Evolutionary conservation across 139 green algal genomes (phyloP).

Genomic region (Chlorella sp.): DNA sequence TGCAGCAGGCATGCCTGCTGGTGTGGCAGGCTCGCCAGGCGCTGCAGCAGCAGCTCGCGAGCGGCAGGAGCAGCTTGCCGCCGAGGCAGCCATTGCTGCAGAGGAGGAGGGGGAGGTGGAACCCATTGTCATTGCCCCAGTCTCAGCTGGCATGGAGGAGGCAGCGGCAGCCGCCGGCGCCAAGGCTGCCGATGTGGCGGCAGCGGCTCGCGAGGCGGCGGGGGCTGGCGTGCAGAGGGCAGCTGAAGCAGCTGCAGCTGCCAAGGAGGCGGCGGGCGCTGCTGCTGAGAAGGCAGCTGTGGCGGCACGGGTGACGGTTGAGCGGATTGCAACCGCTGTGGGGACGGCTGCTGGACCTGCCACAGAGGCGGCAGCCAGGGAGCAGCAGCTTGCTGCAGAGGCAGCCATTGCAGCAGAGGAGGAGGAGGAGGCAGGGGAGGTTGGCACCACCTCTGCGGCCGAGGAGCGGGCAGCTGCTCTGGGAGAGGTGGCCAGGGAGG

Average conservation of each 20-base stretch:
- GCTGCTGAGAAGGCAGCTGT: not conserved
- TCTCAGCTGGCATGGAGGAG: no score
- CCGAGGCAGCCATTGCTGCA: no score
- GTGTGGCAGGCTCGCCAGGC: no score
- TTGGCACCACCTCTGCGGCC: no score
- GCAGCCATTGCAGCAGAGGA: not conserved
- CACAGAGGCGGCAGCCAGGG: no score
- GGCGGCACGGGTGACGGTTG: not conserved
- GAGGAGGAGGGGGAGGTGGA: no score
- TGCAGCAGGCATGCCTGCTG: no score
- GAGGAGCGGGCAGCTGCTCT: not conserved
- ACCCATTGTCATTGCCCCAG: no score
- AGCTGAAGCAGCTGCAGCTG: not conserved
- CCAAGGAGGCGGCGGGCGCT: not conserved
- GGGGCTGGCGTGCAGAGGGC: not conserved
- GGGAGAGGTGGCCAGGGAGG: not conserved
- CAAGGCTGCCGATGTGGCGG: not conserved
- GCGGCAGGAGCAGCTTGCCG: no score
- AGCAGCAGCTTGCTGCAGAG: no score
- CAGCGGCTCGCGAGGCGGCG: not conserved
- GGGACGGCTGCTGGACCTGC: not conserved
- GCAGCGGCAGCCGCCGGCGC: no score
- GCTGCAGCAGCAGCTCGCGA: no score
- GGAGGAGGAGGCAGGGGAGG: not conserved
- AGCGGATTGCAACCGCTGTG: not conserved